phyloP scores from a whole-genome alignment of 441 rosid species.

The Bocquillonia castaneifolia region DNA sequence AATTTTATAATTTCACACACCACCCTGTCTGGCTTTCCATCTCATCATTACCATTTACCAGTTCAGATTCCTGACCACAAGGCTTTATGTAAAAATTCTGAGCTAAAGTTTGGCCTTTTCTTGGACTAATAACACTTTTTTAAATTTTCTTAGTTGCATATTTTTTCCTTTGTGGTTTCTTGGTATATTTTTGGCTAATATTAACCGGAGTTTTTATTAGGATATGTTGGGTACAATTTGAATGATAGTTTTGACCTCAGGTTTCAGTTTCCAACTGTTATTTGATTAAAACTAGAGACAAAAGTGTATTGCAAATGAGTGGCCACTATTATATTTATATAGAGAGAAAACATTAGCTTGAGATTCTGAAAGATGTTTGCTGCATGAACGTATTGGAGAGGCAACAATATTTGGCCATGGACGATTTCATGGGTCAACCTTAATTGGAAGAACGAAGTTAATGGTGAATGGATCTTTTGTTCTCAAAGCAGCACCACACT shows the following conservation, averaged over 20 bases:
- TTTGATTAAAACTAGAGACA: not conserved
- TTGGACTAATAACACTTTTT: too few species aligned
- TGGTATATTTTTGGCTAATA: not conserved
- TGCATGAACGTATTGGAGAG: constrained; percentile 27
- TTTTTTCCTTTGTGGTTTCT: not conserved
- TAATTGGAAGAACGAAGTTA: constrained; percentile 24
- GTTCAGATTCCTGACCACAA: not conserved
- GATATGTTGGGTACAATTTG: not conserved
- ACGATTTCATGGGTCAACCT: constrained; percentile 33
- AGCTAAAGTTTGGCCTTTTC: not conserved
- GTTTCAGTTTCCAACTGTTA: not conserved
- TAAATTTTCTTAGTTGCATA: not conserved
- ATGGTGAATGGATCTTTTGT: constrained; percentile 35
- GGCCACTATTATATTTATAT: not conserved
- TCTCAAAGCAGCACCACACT: constrained; percentile 24
- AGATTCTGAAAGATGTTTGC: not conserved
- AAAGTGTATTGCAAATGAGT: not conserved
- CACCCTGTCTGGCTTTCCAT: not conserved
- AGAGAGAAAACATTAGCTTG: not conserved
- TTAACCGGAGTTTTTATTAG: not conserved
- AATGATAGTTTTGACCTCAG: not conserved
- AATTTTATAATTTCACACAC: not conserved
- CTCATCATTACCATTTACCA: not conserved
- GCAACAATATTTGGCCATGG: constrained; percentile 11
- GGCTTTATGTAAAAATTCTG: not conserved